Conservation (phyloP, 2,329 filamentous ascomycete species). For the Dothistroma septosporum region DNA sequence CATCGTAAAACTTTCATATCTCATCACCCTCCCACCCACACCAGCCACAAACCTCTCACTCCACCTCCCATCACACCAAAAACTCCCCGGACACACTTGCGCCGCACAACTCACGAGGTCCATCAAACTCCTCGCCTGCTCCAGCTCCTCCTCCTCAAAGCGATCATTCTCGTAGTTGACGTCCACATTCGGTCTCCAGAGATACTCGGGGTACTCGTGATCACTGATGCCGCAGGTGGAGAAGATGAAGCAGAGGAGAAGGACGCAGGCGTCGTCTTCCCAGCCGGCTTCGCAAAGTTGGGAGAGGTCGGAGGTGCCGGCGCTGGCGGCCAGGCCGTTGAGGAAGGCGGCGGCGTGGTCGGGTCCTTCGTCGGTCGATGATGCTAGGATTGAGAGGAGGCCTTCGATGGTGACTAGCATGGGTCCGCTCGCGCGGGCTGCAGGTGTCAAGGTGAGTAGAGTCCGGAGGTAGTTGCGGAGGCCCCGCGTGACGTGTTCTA, state of each 20-base stretch:
- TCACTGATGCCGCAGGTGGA: slow-evolving; percentile 4
- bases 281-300: slow-evolving; percentile 33
- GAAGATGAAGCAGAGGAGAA: slow-evolving; percentile 30
- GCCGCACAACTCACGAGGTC: slow-evolving; percentile 3
- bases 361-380: slow-evolving; percentile 49
- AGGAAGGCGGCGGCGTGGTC: slow-evolving; percentile 27
- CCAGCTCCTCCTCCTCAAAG: slow-evolving; percentile 1
- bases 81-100: slow-evolving; percentile 4
- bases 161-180: slow-evolving; percentile 1
- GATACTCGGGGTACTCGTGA: slow-evolving; percentile 6
- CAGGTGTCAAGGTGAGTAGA: slow-evolving; percentile 13
- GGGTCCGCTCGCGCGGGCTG: slow-evolving; percentile 11
- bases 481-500: slow-evolving; percentile 27
- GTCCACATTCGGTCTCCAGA: neutral
- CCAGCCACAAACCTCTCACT: slow-evolving; percentile 9
- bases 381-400: slow-evolving; percentile 23
- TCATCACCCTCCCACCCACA: slow-evolving; percentile 6
- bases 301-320: slow-evolving; percentile 30
- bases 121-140: slow-evolving; percentile 3
- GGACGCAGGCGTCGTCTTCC: slow-evolving; percentile 37
- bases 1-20: slow-evolving; percentile 10
- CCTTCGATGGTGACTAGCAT: slow-evolving; percentile 32
- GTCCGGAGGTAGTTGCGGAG: slow-evolving; percentile 30
- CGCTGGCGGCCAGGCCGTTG: slow-evolving; percentile 31
- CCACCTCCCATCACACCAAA: slow-evolving; percentile 7